Evolutionary conservation across 805 yeast species (phyloP).

Genomic region (Ascoidea rubescens): DNA sequence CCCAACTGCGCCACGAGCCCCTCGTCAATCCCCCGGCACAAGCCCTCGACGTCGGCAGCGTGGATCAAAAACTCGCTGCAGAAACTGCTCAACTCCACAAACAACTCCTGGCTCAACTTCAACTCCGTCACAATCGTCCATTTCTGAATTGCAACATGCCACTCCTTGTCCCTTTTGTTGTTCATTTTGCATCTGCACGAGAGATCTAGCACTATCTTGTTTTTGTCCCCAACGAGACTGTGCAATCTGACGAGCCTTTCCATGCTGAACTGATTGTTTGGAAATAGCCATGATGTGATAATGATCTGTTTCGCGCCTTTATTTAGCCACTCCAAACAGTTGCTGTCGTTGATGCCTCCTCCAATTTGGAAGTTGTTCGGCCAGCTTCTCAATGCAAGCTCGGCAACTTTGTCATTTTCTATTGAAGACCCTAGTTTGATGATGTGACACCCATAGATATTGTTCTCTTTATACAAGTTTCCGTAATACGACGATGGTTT

Average conservation of each 20-base stretch:
- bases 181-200: constrained; percentile 49
- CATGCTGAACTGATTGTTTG: constrained; percentile 30
- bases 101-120: constrained; percentile 36
- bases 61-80: constrained; percentile 86
- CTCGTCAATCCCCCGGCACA: constrained; percentile 86
- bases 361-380: constrained; percentile 73
- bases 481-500: constrained; percentile 71
- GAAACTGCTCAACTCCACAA: constrained; percentile 40
- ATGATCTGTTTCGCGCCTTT: constrained; percentile 77
- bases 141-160: constrained; percentile 97
- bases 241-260: constrained; percentile 39
- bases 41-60: constrained; percentile 98
- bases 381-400: constrained; percentile 61
- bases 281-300: constrained; percentile 84
- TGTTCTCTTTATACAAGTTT: constrained; percentile 41
- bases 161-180: constrained; percentile 21
- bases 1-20: constrained; percentile 58
- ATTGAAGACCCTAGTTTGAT: constrained; percentile 74
- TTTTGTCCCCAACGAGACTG: constrained; percentile 41
- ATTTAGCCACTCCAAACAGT: constrained; percentile 70
- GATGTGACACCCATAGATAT: constrained; percentile 74
- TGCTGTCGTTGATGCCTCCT: constrained; percentile 72
- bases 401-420: constrained; percentile 73
- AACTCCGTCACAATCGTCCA: constrained; percentile 86
- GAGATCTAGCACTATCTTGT: constrained; percentile 69